phyloP scores from a whole-genome alignment of 2,329 filamentous ascomycete genomes.

The Stagonosporopsis vannaccii region DNA sequence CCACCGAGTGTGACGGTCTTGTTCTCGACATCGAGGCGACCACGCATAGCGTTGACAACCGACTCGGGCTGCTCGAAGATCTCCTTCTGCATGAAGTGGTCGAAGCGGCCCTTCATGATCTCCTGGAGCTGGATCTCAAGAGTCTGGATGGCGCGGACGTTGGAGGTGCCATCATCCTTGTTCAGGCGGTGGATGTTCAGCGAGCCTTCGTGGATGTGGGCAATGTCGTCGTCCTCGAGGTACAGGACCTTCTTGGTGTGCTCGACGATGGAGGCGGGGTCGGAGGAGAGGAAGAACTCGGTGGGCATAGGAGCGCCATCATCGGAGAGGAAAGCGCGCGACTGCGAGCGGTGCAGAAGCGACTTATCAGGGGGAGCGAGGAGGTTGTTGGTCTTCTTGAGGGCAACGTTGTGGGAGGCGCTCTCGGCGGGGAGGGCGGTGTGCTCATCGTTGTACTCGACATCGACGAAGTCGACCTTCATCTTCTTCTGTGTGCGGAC shows the following conservation, averaged over 20 bases:
- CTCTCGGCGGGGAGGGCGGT: slow-evolving; percentile 82
- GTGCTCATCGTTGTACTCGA: slow-evolving; percentile 92
- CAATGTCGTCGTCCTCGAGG: slow-evolving; percentile 99
- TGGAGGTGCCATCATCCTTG: slow-evolving; percentile 96
- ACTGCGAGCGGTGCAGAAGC: slow-evolving; percentile 96
- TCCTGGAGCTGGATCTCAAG: slow-evolving; percentile 98
- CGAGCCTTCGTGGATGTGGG: slow-evolving; percentile 98
- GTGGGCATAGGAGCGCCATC: slow-evolving; percentile 97
- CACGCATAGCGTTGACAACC: slow-evolving; percentile 99
- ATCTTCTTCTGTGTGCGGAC: slow-evolving; percentile 98
- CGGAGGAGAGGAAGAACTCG: slow-evolving; percentile 99
- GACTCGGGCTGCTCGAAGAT: slow-evolving; percentile 99
- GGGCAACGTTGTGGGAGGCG: slow-evolving; percentile 92
- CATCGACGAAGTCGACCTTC: slow-evolving; percentile 99
- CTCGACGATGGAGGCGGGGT: slow-evolving; percentile 97
- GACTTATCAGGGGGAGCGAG: slow-evolving; percentile 96
- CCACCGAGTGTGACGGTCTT: slow-evolving; percentile 96
- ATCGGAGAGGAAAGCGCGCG: slow-evolving; percentile 97
- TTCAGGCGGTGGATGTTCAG: slow-evolving; percentile 98
- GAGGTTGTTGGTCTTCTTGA: slow-evolving; percentile 76
- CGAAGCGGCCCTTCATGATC: slow-evolving; percentile 99
- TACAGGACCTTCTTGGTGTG: slow-evolving; percentile 99
- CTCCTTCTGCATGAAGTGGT: slow-evolving; percentile 99
- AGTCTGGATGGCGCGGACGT: slow-evolving; percentile 97
- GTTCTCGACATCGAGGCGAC: slow-evolving; percentile 91